These are phyloP conservation scores for Amanita subjunquillea DNA, from an alignment of 768 basidiomycete genomes.

Conservation along the genomic window DNA sequence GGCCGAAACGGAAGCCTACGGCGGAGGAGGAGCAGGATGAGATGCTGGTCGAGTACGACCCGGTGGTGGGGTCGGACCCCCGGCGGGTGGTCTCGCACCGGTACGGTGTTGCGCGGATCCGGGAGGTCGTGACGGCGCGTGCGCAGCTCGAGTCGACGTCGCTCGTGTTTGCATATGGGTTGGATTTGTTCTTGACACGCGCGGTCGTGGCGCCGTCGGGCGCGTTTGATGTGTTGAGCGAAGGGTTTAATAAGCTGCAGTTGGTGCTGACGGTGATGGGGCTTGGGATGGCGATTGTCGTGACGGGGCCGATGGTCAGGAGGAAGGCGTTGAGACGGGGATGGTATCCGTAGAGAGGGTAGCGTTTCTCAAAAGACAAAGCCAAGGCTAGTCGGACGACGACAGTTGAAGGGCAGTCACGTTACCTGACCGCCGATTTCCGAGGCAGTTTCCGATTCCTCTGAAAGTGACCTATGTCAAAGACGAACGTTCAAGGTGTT, in stretches of 20 bases:
- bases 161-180: constrained; percentile 74
- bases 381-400: no score
- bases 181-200: constrained; percentile 84
- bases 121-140: constrained; percentile 65
- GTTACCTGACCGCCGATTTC: no score
- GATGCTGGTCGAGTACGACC: constrained; percentile 77
- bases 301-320: constrained; percentile 74
- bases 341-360: constrained; percentile 49
- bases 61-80: constrained; percentile 66
- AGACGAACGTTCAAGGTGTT: no score
- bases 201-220: constrained; percentile 60
- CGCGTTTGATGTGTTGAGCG: constrained; percentile 87
- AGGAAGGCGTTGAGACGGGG: constrained; percentile 55
- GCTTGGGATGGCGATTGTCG: constrained; percentile 62
- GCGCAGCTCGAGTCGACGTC: constrained; percentile 89
- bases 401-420: no score
- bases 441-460: no score
- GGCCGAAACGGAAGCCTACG: constrained; percentile 69
- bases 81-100: constrained; percentile 37
- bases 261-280: constrained; percentile 74
- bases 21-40: constrained; percentile 75
- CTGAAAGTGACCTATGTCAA: no score
- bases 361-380: no score
- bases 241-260: constrained; percentile 90
- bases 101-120: constrained; percentile 61